Conservation (phyloP, 306 rosid species). For the Cucumis melo region DNA sequence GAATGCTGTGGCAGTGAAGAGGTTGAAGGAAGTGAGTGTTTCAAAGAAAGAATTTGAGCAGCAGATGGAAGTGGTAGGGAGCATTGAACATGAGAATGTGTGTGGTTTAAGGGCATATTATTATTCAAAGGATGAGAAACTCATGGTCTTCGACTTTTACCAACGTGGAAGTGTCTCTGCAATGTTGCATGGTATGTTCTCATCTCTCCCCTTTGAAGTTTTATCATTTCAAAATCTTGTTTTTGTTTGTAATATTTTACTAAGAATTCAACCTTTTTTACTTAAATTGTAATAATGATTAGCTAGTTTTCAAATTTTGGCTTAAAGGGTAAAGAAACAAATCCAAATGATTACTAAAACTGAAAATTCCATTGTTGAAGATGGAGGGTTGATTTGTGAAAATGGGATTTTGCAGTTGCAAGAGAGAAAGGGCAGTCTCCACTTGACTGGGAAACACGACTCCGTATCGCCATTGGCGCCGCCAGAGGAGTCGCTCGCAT, state of each 20-base stretch:
- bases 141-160: conserved; percentile 58
- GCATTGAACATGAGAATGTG: conserved; percentile 65
- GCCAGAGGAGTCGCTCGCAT: conserved; percentile 78
- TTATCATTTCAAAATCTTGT: not conserved
- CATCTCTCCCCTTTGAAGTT: not conserved
- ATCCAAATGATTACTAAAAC: too few relatives aligned
- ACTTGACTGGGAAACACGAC: conserved; percentile 78
- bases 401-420: conserved; percentile 30
- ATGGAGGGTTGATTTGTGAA: not conserved
- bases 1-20: conserved; percentile 70
- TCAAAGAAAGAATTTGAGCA: conserved; percentile 78
- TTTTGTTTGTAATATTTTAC: too few relatives aligned
- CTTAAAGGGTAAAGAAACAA: too few relatives aligned
- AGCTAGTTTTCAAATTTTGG: too few relatives aligned
- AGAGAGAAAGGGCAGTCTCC: conserved; percentile 43
- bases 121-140: conserved; percentile 91
- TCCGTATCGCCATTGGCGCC: conserved; percentile 63
- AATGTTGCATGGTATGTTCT: conserved; percentile 55
- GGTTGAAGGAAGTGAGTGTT: conserved; percentile 64
- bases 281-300: too few relatives aligned
- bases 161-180: conserved; percentile 66
- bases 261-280: too few relatives aligned
- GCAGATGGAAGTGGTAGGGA: conserved; percentile 69
- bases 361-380: too few relatives aligned
- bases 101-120: conserved; percentile 62